phyloP scores from a whole-genome alignment of 2,329 filamentous ascomycete species.

The Stagonosporopsis vannaccii region DNA sequence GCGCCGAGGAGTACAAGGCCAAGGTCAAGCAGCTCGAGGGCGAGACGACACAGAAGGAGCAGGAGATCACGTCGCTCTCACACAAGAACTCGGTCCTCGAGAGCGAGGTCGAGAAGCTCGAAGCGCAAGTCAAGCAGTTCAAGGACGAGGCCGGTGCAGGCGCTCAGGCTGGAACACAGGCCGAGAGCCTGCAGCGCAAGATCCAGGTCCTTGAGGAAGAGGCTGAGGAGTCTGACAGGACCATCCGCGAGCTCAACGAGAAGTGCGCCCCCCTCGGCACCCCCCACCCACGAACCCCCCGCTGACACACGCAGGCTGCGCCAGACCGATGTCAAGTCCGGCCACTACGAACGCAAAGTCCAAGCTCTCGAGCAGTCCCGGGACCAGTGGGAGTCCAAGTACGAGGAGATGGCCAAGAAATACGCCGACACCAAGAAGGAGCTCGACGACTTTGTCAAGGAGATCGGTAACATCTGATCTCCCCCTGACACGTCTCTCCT shows the following conservation, averaged over 20 bases:
- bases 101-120: conserved; percentile 89
- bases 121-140: conserved; percentile 80
- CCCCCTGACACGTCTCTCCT: conserved; percentile 25
- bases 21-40: conserved; percentile 92
- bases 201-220: conserved; percentile 97
- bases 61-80: conserved; percentile 94
- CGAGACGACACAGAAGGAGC: conserved; percentile 95
- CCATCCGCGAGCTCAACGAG: conserved; percentile 94
- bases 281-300: background rate
- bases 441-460: conserved; percentile 85
- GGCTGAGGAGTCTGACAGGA: conserved; percentile 95
- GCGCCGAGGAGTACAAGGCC: conserved; percentile 84
- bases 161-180: conserved; percentile 82
- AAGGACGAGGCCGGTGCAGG: conserved; percentile 88
- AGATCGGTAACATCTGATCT: conserved; percentile 90
- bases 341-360: conserved; percentile 99
- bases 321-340: conserved; percentile 98
- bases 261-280: conserved; percentile 72
- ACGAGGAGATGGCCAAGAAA: conserved; percentile 96
- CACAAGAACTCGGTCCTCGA: conserved; percentile 96
- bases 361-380: conserved; percentile 91
- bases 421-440: conserved; percentile 85
- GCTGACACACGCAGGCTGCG: conserved; percentile 72
- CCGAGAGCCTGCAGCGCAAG: conserved; percentile 89
- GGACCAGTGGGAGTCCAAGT: conserved; percentile 96